Conservation (phyloP, 805 yeast genomes). For the Saccharomyces mikatae region DNA sequence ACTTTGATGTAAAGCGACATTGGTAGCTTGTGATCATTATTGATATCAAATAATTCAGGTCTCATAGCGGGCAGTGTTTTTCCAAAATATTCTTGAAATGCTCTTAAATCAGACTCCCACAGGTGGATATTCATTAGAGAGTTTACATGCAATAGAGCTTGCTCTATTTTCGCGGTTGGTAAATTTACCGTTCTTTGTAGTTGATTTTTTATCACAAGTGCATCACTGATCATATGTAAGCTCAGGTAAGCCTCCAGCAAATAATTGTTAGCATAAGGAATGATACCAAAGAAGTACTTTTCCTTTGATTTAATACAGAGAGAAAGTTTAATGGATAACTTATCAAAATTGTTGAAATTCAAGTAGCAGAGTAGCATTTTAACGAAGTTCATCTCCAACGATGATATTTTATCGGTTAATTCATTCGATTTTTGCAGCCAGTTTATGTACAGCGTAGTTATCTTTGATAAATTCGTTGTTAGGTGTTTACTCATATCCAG, state of each 20-base stretch:
- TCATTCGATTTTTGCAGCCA: conserved; percentile 19
- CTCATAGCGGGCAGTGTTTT: conserved; percentile 9
- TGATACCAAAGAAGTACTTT: conserved; percentile 7
- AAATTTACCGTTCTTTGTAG: conserved; percentile 2
- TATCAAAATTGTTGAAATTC: conserved; percentile 21
- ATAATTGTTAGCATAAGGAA: conserved; percentile 5
- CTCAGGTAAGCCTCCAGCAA: conserved; percentile 10
- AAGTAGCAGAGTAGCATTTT: conserved; percentile 19
- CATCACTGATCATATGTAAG: conserved; percentile 13
- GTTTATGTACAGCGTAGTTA: conserved; percentile 25
- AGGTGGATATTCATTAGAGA: background rate
- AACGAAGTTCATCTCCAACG: conserved; percentile 20
- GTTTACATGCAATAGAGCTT: conserved; percentile 7
- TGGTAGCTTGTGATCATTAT: conserved; percentile 16
- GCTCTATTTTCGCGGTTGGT: conserved; percentile 7
- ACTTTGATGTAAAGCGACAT: conserved; percentile 17
- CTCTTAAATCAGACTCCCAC: conserved; percentile 10
- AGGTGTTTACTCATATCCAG: conserved; percentile 30
- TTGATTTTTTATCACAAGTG: background rate
- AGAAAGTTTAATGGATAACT: conserved; percentile 10
- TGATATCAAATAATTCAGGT: conserved; percentile 21
- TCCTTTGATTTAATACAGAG: conserved; percentile 2
- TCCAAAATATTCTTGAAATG: conserved; percentile 16
- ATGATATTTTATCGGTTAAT: conserved; percentile 6
- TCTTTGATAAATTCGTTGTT: conserved; percentile 25